Conservation (phyloP, 2,329 filamentous ascomycete genomes). For the Coniochaeta ligniaria region DNA sequence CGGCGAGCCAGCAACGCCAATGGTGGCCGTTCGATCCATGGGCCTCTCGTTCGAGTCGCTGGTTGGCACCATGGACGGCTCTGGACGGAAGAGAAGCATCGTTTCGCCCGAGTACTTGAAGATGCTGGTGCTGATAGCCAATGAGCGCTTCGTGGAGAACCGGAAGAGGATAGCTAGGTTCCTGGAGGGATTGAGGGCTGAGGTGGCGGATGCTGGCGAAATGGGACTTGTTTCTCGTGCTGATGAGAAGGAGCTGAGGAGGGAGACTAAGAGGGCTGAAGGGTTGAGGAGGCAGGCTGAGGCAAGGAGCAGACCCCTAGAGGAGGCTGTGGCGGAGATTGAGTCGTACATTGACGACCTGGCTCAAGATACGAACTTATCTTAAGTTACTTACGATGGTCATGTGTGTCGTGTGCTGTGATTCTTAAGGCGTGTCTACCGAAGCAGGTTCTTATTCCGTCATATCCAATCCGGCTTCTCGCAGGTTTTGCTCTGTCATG, state of each 20-base stretch:
- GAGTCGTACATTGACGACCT: not conserved
- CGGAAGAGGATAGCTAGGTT: conserved; percentile 61
- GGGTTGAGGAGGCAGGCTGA: conserved; percentile 47
- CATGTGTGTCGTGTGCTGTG: not conserved
- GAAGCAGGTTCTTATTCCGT: too few species aligned
- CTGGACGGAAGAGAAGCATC: conserved; percentile 33
- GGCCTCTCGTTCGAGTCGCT: conserved; percentile 78
- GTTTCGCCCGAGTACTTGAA: conserved; percentile 63
- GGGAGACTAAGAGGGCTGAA: conserved; percentile 50
- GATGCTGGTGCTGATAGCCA: conserved; percentile 61
- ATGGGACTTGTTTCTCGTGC: conserved; percentile 27
- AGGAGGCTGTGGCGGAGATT: conserved; percentile 14
- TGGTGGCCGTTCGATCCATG: conserved; percentile 80
- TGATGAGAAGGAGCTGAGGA: conserved; percentile 46
- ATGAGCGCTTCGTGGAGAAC: conserved; percentile 68
- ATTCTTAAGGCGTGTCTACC: too few species aligned
- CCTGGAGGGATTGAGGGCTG: conserved; percentile 36
- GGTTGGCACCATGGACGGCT: conserved; percentile 48
- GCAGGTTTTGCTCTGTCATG: too few species aligned
- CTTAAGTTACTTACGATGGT: not conserved
- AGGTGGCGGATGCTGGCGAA: conserved; percentile 16
- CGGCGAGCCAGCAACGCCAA: conserved; percentile 42
- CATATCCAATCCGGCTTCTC: too few species aligned
- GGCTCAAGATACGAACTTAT: not conserved
- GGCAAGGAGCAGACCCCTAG: conserved; percentile 32